Conservation (phyloP, 2,329 filamentous ascomycete genomes). For the Ophiognomonia clavigignenti-juglandacearum region DNA sequence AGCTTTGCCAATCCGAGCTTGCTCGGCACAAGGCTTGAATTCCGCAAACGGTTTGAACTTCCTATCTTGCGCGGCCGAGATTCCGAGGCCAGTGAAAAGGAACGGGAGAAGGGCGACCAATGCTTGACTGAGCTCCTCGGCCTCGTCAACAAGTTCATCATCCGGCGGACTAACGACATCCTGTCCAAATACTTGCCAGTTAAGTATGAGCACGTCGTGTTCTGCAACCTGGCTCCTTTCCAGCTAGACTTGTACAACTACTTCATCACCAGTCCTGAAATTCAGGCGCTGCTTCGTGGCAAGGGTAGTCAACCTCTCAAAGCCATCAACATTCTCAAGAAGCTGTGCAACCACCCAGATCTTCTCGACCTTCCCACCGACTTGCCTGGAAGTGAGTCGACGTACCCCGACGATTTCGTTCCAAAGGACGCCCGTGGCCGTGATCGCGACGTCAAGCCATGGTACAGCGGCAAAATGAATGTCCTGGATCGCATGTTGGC, state of each 20-base stretch:
- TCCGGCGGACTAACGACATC: conserved; percentile 95
- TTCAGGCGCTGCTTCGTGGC: conserved; percentile 83
- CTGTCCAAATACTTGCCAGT: conserved; percentile 94
- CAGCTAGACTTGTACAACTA: conserved; percentile 93
- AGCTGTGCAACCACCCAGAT: conserved; percentile 97
- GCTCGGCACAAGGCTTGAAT: conserved; percentile 82
- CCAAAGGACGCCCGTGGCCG: conserved; percentile 82
- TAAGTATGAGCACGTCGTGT: conserved; percentile 99
- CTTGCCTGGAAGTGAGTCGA: conserved; percentile 77
- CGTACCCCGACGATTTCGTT: conserved; percentile 81
- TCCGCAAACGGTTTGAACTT: conserved; percentile 89
- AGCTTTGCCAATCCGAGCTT: conserved; percentile 95
- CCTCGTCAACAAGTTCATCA: conserved; percentile 97
- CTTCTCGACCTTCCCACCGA: conserved; percentile 79
- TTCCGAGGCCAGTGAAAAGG: conserved; percentile 78
- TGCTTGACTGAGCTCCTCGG: conserved; percentile 74
- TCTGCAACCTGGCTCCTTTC: conserved; percentile 91
- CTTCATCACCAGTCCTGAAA: conserved; percentile 93
- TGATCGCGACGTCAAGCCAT: conserved; percentile 87
- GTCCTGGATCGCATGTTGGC: conserved; percentile 98
- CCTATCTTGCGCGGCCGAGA: conserved; percentile 90
- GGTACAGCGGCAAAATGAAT: conserved; percentile 98
- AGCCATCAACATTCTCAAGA: conserved; percentile 94
- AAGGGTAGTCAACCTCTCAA: conserved; percentile 96
- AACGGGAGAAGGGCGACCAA: conserved; percentile 78